Base-by-base conservation (phyloP, 176 grass and related monocot genomes). In the Cymbopogon citratus region DNA sequence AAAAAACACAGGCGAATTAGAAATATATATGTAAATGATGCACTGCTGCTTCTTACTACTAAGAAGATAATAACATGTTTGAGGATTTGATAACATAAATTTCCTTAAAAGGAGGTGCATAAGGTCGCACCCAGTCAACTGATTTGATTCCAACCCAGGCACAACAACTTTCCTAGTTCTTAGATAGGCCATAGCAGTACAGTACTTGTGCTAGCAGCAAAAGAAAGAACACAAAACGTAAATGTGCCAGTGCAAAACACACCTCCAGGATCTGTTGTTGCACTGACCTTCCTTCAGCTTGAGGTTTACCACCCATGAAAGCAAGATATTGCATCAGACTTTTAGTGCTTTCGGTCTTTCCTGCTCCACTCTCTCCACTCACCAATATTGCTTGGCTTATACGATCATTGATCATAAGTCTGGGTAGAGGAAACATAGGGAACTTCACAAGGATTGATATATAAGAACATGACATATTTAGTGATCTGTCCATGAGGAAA, bases 321-420 rank as follows among this genome's bases (percentile, higher is more conserved):
- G 93, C 93, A 80, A 97, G 90, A 77, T 93, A 97, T 63, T 85
- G 93, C 93, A 97, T 97, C 82, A 97, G 93, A 66, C 80, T 93
- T 88, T 97, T 97, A 68, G 93, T 97, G 88, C 93, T 97, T 74
- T 97, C 94, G 41, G 93, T 97, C 86, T 93, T 97, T 9, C 93
- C 93, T 71, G 93, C 93, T 68, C 93, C 93, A 87, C 93, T 97
- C 85, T 97, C 93, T 87, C 91, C 93, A 83, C 93, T 97, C 46
- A 97, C 93, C 78, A 97, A 90, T 69, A 97, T 97, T 57, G 94
- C 86, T 85, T 97, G 94, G 78, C 91, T 97, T 52, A 91, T 74
- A 82, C 26, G 82, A 73, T 97, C 86, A 23, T 88, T 71, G 12
- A 97, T 93, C 94, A 97, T 97, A 87, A 93, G 86, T 73, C 94